Base-by-base conservation (phyloP, 331 rosid species). In the Rhamnella rubrinervis region DNA sequence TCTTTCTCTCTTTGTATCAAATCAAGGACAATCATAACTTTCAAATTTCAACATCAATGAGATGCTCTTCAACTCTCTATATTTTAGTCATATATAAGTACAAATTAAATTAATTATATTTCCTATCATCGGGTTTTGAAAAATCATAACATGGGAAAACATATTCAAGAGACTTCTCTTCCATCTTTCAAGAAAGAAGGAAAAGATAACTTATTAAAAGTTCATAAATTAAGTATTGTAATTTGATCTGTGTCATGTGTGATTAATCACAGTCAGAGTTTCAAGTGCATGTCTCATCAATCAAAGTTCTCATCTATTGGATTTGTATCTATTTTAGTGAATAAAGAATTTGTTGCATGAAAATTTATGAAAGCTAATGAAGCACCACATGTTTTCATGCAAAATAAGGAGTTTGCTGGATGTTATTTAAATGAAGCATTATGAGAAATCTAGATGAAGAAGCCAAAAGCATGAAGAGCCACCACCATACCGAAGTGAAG, bases 401-500 rank as follows among this genome's bases (percentile, higher is more conserved):
- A 53, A 53, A 20, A 15, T 7, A 19, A 17, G 4, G 8, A 17
- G 10, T 16, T 8, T 49, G 12, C 8, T 71, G 80, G 80, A 65
- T 23, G 67, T 64, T 65, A 68, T 80, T 71, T 74, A 65, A 84
- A 62, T 46, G 67, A 70, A 74, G 70, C 78, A 82, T 66, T 71
- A 80, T 72, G 66, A 69, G 73, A 55, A 82, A 47, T 47, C 68
- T 62, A 59, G 58, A 66, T 56, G 74, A 53, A 71, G 35, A 58
- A 70, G 20, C 7, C 65, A 25, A 63, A 21, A 21, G 77, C 80
- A 79, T 31, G 75, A 73, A 57, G 35, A 81, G 71, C 80, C 82
- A 76, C 85, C 81, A 80, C 84, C 82, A 74, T 64, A 25, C 68
- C 75, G 71, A 82, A 74, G 75, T 38, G 60, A 75, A 76, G 63